phyloP scores from a whole-genome alignment of 2,329 filamentous ascomycete genomes.

The Furcasterigmium sp. region DNA sequence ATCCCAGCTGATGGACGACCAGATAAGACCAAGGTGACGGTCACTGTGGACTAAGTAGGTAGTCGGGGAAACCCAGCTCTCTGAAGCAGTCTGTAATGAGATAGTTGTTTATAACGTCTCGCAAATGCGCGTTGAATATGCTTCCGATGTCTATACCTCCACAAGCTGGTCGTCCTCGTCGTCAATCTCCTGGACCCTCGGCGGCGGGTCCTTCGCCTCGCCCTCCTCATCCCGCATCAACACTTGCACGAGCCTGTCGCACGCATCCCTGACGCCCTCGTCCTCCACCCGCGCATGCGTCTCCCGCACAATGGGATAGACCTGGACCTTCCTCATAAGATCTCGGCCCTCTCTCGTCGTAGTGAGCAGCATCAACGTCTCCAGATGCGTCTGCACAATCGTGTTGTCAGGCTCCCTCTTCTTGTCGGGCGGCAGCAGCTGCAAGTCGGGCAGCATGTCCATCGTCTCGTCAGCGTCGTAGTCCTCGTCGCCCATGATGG shows the following conservation, averaged over 20 bases:
- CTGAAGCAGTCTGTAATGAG: no score
- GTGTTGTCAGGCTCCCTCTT: conserved; percentile 69
- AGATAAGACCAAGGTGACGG: conserved; percentile 28
- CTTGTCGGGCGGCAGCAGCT: conserved; percentile 87
- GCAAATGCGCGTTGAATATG: no score
- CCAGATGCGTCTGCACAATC: conserved; percentile 82
- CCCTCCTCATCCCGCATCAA: conserved; percentile 73
- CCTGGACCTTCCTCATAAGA: conserved; percentile 66
- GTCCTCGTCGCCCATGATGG: conserved; percentile 82
- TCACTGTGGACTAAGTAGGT: conserved; percentile 10
- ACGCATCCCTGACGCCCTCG: conserved; percentile 76
- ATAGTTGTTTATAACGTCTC: no score
- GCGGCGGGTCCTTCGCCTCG: conserved; percentile 34
- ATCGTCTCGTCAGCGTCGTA: conserved; percentile 82
- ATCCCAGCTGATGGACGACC: conserved; percentile 5
- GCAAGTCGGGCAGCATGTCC: conserved; percentile 83
- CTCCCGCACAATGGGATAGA: conserved; percentile 87
- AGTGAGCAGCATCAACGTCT: conserved; percentile 79
- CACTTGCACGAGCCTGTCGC: conserved; percentile 85
- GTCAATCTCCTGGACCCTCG: conserved; percentile 35
- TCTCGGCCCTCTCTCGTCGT: conserved; percentile 73
- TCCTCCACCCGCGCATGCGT: conserved; percentile 73
- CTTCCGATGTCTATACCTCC: conserved; percentile 36
- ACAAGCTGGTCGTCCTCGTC: conserved; percentile 48
- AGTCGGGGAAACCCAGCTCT: neutral